Percentiles rank a stretch among this genome's conserved stretches.
phyloP scores from a whole-genome alignment of 768 basidiomycete species.

The Coprinellus aureogranulatus region DNA sequence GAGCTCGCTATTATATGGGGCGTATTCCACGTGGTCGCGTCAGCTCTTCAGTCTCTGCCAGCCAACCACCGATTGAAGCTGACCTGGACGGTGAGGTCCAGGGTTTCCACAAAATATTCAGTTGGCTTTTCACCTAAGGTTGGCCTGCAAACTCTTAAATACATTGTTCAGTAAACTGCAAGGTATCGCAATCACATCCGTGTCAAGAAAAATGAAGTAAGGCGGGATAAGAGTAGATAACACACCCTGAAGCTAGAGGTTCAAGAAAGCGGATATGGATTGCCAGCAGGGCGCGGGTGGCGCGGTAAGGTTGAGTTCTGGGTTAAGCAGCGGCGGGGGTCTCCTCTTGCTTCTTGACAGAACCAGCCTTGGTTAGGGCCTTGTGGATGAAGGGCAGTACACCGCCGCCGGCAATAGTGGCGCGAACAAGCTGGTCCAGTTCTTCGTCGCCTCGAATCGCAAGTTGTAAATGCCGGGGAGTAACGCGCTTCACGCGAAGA shows the following conservation, averaged over 20 bases:
- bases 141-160: too few species aligned
- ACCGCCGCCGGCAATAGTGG: conserved; percentile 90
- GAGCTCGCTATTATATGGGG: conserved; percentile 7
- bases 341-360: conserved; percentile 46
- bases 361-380: conserved; percentile 58
- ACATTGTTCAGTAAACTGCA: not conserved
- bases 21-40: conserved; percentile 13
- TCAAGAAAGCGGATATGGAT: not conserved
- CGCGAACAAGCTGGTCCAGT: conserved; percentile 90
- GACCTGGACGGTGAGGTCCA: not conserved
- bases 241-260: not conserved
- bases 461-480: conserved; percentile 91
- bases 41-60: conserved; percentile 12
- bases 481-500: conserved; percentile 95
- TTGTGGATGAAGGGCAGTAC: conserved; percentile 89
- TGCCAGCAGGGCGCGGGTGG: not conserved
- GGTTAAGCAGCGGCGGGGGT: conserved; percentile 3
- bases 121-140: too few species aligned
- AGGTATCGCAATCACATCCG: not conserved
- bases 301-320: not conserved
- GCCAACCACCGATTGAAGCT: conserved; percentile 3
- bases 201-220: not conserved
- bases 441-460: conserved; percentile 98
- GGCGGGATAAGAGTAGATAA: not conserved
- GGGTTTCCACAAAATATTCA: too few species aligned